phyloP scores from a whole-genome alignment of 805 yeast species.

The Metschnikowia lochheadii region DNA sequence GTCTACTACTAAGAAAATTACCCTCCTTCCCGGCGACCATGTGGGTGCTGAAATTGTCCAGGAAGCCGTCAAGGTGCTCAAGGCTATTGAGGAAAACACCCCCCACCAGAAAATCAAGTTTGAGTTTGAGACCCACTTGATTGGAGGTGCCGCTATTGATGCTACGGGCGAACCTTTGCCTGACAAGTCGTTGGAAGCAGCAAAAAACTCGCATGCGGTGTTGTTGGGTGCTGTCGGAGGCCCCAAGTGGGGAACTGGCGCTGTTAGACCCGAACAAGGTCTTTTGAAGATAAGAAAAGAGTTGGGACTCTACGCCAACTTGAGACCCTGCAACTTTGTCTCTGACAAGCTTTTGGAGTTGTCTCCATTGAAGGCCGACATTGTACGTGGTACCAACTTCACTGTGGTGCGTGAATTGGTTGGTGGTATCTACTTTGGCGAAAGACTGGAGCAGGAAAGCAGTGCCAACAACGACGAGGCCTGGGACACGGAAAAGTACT shows the following conservation, averaged over 20 bases:
- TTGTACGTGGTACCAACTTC: conserved; percentile 88
- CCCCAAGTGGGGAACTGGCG: conserved; percentile 98
- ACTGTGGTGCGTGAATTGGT: conserved; percentile 93
- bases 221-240: conserved; percentile 98
- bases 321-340: conserved; percentile 94
- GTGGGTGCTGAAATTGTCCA: conserved; percentile 87
- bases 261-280: conserved; percentile 97
- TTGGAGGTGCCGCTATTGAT: conserved; percentile 98
- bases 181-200: conserved; percentile 74
- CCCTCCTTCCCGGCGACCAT: conserved; percentile 94
- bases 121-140: conserved; percentile 75
- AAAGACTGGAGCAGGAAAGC: conserved; percentile 87
- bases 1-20: conserved; percentile 57
- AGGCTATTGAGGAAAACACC: conserved; percentile 59
- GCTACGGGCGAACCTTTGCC: conserved; percentile 92
- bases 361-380: conserved; percentile 82
- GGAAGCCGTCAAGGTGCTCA: conserved; percentile 89
- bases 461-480: conserved; percentile 63
- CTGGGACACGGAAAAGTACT: conserved; percentile 88
- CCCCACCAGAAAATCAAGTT: conserved; percentile 50
- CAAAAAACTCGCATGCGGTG: conserved; percentile 91
- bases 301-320: conserved; percentile 87
- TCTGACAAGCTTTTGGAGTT: conserved; percentile 77
- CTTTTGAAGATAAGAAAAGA: conserved; percentile 91
- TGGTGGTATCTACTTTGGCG: conserved; percentile 98